A percentile compares a stretch with the other conserved stretches of the same genome.
Conservation (phyloP, 2,329 filamentous ascomycete genomes). For the Aspergillus glaucus region DNA sequence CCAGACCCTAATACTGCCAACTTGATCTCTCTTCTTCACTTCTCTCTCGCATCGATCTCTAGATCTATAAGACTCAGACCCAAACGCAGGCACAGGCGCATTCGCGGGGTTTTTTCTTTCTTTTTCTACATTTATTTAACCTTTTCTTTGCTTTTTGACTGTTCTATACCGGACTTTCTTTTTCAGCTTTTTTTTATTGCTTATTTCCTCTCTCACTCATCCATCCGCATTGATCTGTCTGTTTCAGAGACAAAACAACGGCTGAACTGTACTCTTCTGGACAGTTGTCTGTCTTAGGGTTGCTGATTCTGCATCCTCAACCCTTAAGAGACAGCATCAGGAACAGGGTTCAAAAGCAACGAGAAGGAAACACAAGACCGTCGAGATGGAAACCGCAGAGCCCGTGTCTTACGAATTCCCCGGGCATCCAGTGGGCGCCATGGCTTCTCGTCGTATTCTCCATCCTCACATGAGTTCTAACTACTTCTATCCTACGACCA, state of each 20-base stretch:
- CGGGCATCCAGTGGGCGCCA: slow-evolving; percentile 30
- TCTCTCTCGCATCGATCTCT: not conserved
- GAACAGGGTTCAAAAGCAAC: not conserved
- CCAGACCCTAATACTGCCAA: not conserved
- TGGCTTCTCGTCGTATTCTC: slow-evolving; percentile 33
- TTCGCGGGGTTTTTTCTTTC: not conserved
- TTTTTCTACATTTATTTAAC: not conserved
- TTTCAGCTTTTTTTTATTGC: not conserved
- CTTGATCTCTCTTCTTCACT: not conserved
- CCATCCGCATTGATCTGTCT: no score
- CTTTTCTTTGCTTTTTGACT: not conserved
- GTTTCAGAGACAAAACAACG: no score
- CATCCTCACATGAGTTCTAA: slow-evolving; percentile 26
- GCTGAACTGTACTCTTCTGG: no score
- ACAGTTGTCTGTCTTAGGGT: not conserved
- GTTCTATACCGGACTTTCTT: not conserved
- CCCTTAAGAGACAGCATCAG: not conserved
- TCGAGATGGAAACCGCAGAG: slow-evolving; percentile 35
- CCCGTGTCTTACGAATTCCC: slow-evolving; percentile 36
- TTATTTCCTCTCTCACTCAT: not conserved
- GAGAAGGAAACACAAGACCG: slow-evolving; percentile 4
- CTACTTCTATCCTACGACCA: slow-evolving; percentile 30
- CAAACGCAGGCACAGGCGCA: not conserved
- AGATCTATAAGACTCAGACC: not conserved
- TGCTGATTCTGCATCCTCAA: not conserved